A percentile compares a stretch with the other conserved stretches of the same genome.
Evolutionary conservation across 768 basidiomycete species (phyloP).

Genomic region (Nidula microcarpa): DNA sequence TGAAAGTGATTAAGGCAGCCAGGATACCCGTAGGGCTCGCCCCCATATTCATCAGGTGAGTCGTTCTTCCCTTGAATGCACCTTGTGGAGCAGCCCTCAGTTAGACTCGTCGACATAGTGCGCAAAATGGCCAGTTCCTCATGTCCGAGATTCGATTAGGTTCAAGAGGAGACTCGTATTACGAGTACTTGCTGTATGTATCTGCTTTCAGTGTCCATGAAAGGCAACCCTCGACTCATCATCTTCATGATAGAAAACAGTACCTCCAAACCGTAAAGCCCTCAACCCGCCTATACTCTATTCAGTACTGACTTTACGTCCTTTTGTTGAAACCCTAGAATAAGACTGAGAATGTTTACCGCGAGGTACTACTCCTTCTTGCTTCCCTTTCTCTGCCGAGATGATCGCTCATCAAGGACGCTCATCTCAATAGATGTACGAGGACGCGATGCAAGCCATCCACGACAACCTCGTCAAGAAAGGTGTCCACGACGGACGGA

Average conservation of each 20-base stretch:
- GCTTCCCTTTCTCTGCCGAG: background rate
- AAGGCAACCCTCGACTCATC: background rate
- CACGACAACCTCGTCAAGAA: constrained; percentile 68
- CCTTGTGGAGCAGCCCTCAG: background rate
- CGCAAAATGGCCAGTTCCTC: constrained; percentile 41
- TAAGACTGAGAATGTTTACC: constrained; percentile 74
- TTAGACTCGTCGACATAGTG: background rate
- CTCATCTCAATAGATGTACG: constrained; percentile 68
- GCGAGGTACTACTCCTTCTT: constrained; percentile 41
- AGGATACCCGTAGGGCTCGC: constrained; percentile 66
- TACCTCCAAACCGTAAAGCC: constrained; percentile 72
- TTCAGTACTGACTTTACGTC: background rate
- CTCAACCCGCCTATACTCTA: background rate
- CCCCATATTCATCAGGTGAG: constrained; percentile 81
- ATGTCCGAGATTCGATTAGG: constrained; percentile 82
- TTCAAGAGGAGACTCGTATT: constrained; percentile 92
- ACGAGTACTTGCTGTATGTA: constrained; percentile 81
- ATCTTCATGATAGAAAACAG: constrained; percentile 51
- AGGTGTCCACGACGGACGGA: constrained; percentile 52
- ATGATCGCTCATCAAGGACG: background rate
- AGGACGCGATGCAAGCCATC: constrained; percentile 78
- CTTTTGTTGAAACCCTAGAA: constrained; percentile 37
- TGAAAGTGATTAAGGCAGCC: constrained; percentile 64
- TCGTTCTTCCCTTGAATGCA: background rate
- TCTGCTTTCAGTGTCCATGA: background rate